Evolutionary conservation across 192 early-diverging fungal species (phyloP).

Genomic region (Umbelopsis sp.): DNA sequence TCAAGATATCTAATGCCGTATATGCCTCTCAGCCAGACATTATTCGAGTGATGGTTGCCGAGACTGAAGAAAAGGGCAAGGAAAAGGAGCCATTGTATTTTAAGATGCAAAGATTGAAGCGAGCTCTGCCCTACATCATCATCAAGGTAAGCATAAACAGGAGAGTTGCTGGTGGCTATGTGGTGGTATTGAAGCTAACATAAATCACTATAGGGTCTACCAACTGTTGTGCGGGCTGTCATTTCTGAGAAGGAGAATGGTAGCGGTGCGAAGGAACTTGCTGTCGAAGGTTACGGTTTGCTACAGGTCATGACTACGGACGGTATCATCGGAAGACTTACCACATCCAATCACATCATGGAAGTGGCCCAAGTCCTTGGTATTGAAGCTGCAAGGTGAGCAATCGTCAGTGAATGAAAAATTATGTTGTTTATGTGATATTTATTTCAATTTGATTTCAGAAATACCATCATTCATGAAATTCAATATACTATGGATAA

Average conservation of each 20-base stretch:
- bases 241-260: slow-evolving; percentile 70
- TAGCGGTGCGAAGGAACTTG: slow-evolving; percentile 64
- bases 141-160: slow-evolving; percentile 62
- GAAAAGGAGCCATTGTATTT: slow-evolving; percentile 65
- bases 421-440: neutral
- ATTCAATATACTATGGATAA: slow-evolving; percentile 81
- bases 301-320: slow-evolving; percentile 94
- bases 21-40: slow-evolving; percentile 60
- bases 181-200: neutral
- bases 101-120: slow-evolving; percentile 80
- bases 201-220: slow-evolving; percentile 63
- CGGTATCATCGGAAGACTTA: slow-evolving; percentile 80
- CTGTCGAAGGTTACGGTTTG: slow-evolving; percentile 94
- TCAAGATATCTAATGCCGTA: slow-evolving; percentile 84
- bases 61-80: slow-evolving; percentile 43
- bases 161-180: neutral
- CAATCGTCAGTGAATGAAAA: neutral
- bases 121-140: slow-evolving; percentile 83
- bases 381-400: slow-evolving; percentile 89
- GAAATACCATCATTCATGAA: slow-evolving; percentile 88
- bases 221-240: slow-evolving; percentile 82
- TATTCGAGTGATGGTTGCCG: slow-evolving; percentile 66
- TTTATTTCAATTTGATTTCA: slow-evolving; percentile 22
- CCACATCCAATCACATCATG: slow-evolving; percentile 90
- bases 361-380: slow-evolving; percentile 90